These are phyloP conservation scores for Moesziomyces sp. DNA, from an alignment of 1,284 basidiomycete genomes.

Conservation along the genomic window DNA sequence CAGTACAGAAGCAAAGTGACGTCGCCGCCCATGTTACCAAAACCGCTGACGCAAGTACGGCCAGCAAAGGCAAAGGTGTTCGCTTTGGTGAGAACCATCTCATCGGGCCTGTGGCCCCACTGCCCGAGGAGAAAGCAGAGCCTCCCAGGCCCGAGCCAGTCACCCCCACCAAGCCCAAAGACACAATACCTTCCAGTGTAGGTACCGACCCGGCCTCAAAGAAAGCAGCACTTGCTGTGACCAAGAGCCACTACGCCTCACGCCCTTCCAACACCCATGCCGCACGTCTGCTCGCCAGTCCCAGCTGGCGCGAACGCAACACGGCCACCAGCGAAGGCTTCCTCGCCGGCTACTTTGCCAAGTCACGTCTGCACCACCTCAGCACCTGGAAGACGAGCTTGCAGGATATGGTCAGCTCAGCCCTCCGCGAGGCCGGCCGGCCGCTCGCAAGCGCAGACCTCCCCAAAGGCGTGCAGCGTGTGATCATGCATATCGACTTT, in stretches of 20 bases:
- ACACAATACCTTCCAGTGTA: conserved; percentile 22
- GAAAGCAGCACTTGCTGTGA: conserved; percentile 23
- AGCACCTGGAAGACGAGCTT: conserved; percentile 93
- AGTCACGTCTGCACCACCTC: conserved; percentile 89
- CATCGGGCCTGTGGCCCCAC: conserved; percentile 8
- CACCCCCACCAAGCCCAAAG: conserved; percentile 23
- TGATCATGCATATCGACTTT: conserved; percentile 72
- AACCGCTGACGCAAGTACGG: too few relatives aligned
- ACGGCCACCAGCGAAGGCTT: conserved; percentile 86
- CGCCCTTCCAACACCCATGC: conserved; percentile 54
- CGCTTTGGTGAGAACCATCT: conserved; percentile 19
- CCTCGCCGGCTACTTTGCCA: conserved; percentile 87
- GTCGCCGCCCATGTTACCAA: too few relatives aligned
- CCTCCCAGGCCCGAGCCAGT: neutral
- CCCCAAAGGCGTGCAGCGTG: conserved; percentile 65
- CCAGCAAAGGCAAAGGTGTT: conserved; percentile 10
- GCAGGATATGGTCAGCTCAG: conserved; percentile 77
- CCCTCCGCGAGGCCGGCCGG: conserved; percentile 75
- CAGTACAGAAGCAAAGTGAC: neutral
- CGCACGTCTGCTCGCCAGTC: conserved; percentile 53
- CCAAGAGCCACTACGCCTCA: conserved; percentile 41
- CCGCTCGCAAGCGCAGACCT: conserved; percentile 72
- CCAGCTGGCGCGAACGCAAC: conserved; percentile 81
- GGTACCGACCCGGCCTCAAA: conserved; percentile 48
- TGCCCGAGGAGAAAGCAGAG: neutral